Conservation (phyloP, 1,284 basidiomycete species). For the Cryptococcus sp. region DNA sequence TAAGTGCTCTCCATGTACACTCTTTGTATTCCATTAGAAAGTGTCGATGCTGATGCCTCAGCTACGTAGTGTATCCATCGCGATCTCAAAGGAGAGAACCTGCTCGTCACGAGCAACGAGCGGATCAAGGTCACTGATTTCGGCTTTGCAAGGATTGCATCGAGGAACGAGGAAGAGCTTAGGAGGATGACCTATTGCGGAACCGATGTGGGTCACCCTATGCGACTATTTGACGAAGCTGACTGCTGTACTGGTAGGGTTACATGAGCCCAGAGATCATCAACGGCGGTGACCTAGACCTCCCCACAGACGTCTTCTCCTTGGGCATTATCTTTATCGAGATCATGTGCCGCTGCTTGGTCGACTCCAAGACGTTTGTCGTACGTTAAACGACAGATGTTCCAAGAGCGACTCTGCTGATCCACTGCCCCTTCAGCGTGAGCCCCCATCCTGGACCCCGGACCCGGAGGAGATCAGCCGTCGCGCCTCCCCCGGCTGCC, state of each 20-base stretch:
- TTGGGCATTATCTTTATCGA: slow-evolving; percentile 90
- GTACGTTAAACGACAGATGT: slow-evolving; percentile 16
- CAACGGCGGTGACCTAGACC: slow-evolving; percentile 82
- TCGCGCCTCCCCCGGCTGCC: slow-evolving; percentile 72
- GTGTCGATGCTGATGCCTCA: not conserved
- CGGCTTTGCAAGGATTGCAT: slow-evolving; percentile 77
- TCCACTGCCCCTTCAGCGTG: slow-evolving; percentile 51
- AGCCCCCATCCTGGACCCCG: slow-evolving; percentile 72
- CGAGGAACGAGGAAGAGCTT: slow-evolving; percentile 83
- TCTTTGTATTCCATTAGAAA: not conserved
- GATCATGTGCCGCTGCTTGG: slow-evolving; percentile 77
- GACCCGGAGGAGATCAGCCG: slow-evolving; percentile 69
- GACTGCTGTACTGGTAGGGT: slow-evolving; percentile 24
- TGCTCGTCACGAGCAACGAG: slow-evolving; percentile 89
- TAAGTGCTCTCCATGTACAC: slow-evolving; percentile 18
- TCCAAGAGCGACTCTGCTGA: not conserved
- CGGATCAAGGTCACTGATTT: slow-evolving; percentile 96
- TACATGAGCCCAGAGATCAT: slow-evolving; percentile 78
- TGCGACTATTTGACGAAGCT: slow-evolving; percentile 2
- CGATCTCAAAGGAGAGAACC: slow-evolving; percentile 94
- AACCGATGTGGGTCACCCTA: slow-evolving; percentile 70
- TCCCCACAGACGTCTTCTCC: slow-evolving; percentile 91
- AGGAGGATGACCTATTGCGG: slow-evolving; percentile 93
- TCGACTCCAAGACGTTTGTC: slow-evolving; percentile 71
- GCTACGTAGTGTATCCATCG: slow-evolving; percentile 54